Evolutionary conservation across 345 rosid genomes (phyloP).

Genomic region (Citrus glauca): DNA sequence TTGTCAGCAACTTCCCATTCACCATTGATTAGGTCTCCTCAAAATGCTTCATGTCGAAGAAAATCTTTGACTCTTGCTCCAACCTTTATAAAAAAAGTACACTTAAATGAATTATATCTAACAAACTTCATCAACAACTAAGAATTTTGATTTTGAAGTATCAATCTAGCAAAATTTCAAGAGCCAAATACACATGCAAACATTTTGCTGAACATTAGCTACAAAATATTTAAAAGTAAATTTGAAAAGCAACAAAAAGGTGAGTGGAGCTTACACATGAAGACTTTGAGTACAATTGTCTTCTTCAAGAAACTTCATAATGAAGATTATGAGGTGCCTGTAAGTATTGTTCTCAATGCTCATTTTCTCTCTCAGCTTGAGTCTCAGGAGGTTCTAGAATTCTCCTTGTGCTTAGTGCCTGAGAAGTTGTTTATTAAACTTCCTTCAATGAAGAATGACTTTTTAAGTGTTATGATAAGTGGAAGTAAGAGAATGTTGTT

Average conservation of each 20-base stretch:
- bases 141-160: no score
- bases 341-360: not conserved
- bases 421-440: no score
- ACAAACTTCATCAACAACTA: not conserved
- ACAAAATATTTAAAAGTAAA: no score
- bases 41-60: constrained; percentile 26
- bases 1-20: constrained; percentile 28
- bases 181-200: no score
- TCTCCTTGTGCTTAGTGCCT: no score
- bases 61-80: constrained; percentile 30
- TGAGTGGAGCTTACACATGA: not conserved
- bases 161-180: no score
- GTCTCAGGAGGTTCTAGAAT: no score
- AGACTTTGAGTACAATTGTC: not conserved
- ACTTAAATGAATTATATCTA: not conserved
- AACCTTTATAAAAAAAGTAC: constrained; percentile 13
- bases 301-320: constrained; percentile 1
- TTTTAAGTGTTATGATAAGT: no score
- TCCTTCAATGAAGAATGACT: no score
- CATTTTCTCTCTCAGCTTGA: not conserved
- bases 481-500: fast-evolving
- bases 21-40: constrained; percentile 18
- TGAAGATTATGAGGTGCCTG: not conserved
- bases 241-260: not conserved
- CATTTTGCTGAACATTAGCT: no score